These are phyloP conservation scores for Scleroderma bovista DNA, from an alignment of 768 basidiomycete species.

Conservation along the genomic window DNA sequence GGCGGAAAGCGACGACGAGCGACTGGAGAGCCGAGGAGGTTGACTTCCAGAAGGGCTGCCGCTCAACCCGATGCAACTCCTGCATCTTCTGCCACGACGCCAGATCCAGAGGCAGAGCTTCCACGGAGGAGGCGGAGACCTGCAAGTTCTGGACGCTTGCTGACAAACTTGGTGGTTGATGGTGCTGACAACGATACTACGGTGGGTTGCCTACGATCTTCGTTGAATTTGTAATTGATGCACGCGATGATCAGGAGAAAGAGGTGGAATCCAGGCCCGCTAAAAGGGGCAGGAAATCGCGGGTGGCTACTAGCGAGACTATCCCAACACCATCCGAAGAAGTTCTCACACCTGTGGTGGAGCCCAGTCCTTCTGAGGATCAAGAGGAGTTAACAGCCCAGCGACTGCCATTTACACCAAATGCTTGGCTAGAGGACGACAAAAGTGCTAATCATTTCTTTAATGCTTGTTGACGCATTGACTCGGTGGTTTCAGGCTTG, in stretches of 20 bases:
- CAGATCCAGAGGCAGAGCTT: constrained; percentile 66
- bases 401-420: constrained; percentile 26
- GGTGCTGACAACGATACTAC: constrained; percentile 28
- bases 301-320: constrained; percentile 29
- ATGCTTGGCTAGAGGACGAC: constrained; percentile 64
- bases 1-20: constrained; percentile 39
- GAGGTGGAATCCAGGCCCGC: constrained; percentile 26
- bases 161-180: constrained; percentile 27
- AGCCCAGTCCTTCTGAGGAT: constrained; percentile 17
- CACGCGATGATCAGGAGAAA: constrained; percentile 9
- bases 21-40: constrained; percentile 30
- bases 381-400: constrained; percentile 16
- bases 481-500: constrained; percentile 31
- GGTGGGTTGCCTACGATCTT: constrained; percentile 15
- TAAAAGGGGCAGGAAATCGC: constrained; percentile 25
- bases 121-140: constrained; percentile 37
- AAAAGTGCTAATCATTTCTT: constrained; percentile 40
- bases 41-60: constrained; percentile 34
- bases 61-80: constrained; percentile 44
- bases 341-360: constrained; percentile 12
- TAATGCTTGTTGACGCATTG: constrained; percentile 4
- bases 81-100: constrained; percentile 43
- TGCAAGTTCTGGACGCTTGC: constrained; percentile 21
- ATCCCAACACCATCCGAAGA: constrained; percentile 20
- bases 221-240: constrained; percentile 16